A percentile compares a stretch with the other conserved stretches of the same genome.
Conservation (phyloP, 2,329 filamentous ascomycete species). For the Setomelanomma holmii region DNA sequence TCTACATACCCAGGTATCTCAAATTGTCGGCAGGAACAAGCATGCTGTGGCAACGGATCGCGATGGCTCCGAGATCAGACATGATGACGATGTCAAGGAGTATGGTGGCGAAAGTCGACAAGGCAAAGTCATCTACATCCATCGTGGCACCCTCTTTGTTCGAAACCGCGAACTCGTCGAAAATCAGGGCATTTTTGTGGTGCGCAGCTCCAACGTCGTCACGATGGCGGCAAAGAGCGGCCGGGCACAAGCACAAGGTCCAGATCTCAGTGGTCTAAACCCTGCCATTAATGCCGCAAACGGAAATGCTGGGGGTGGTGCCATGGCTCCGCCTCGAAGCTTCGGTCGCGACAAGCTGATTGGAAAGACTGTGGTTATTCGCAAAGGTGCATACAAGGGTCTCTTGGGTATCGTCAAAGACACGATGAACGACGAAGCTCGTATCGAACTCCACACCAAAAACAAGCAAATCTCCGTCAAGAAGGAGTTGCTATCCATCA, state of each 20-base stretch:
- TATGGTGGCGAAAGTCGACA: slow-evolving; percentile 82
- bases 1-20: slow-evolving; percentile 89
- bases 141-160: slow-evolving; percentile 90
- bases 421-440: slow-evolving; percentile 82
- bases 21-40: slow-evolving; percentile 82
- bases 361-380: slow-evolving; percentile 89
- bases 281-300: slow-evolving; percentile 72
- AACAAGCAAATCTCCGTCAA: slow-evolving; percentile 87
- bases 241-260: slow-evolving; percentile 72
- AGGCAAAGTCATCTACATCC: slow-evolving; percentile 91
- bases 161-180: slow-evolving; percentile 84
- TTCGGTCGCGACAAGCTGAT: slow-evolving; percentile 83
- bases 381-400: slow-evolving; percentile 89
- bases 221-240: slow-evolving; percentile 96
- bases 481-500: slow-evolving; percentile 82
- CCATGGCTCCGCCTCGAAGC: slow-evolving; percentile 71
- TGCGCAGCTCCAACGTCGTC: slow-evolving; percentile 81
- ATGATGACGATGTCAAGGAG: slow-evolving; percentile 92
- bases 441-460: slow-evolving; percentile 93
- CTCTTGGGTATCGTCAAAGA: slow-evolving; percentile 95
- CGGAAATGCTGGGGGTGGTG: slow-evolving; percentile 58
- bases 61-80: slow-evolving; percentile 89
- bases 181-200: slow-evolving; percentile 89
- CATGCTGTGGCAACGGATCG: slow-evolving; percentile 90
- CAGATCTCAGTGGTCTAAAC: slow-evolving; percentile 90